These are phyloP conservation scores for Boletus insuetus DNA, from an alignment of 768 basidiomycete species.

Conservation along the genomic window DNA sequence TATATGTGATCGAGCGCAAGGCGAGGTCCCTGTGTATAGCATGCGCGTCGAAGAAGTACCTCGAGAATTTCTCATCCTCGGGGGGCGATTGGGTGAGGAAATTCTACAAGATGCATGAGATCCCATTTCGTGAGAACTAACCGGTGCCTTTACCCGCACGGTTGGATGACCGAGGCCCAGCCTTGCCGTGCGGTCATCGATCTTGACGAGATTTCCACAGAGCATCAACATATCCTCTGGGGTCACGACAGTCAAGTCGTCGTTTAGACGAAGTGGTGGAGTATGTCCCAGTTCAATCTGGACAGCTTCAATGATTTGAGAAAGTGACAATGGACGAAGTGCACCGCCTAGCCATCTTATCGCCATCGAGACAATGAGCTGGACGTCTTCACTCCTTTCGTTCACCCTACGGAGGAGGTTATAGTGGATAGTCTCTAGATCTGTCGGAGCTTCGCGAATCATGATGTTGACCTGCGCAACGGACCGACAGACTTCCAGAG, in stretches of 20 bases:
- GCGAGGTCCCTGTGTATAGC: constrained; percentile 27
- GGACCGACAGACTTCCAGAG: constrained; percentile 25
- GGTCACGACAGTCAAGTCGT: constrained; percentile 25
- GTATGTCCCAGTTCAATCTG: constrained; percentile 26
- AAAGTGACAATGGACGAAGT: constrained; percentile 25
- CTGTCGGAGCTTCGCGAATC: constrained; percentile 15
- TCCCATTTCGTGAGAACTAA: background rate
- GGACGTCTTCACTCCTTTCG: constrained; percentile 24
- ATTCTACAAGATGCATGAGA: constrained; percentile 13
- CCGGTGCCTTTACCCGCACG: constrained; percentile 17
- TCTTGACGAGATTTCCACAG: constrained; percentile 27
- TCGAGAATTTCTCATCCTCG: constrained; percentile 5
- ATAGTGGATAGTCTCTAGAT: constrained; percentile 22
- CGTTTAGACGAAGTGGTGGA: constrained; percentile 22
- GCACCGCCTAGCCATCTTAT: constrained; percentile 26
- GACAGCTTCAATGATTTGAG: constrained; percentile 28
- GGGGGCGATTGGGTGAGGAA: constrained; percentile 23
- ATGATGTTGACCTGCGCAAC: constrained; percentile 22
- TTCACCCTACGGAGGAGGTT: constrained; percentile 20
- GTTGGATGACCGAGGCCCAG: constrained; percentile 23
- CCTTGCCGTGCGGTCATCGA: constrained; percentile 20
- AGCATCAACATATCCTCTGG: constrained; percentile 25
- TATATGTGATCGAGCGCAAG: constrained; percentile 28
- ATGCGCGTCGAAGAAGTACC: constrained; percentile 24
- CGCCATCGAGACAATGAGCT: constrained; percentile 23